Evolutionary conservation across 2,329 filamentous ascomycete genomes (phyloP).

Genomic region (Coniochaeta sp.): DNA sequence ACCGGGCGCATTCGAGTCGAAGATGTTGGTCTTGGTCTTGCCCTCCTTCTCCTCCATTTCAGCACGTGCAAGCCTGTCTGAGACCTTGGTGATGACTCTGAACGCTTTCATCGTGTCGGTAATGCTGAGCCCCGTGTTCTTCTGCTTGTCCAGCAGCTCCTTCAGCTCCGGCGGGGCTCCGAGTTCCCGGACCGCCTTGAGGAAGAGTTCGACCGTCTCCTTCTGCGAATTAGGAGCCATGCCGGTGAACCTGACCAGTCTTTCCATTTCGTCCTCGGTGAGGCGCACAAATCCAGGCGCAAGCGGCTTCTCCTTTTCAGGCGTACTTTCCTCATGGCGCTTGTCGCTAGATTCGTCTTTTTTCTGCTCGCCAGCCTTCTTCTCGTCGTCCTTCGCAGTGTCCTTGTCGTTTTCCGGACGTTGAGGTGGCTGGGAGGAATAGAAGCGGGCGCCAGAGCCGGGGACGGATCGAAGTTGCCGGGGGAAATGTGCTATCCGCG

Average conservation of each 20-base stretch:
- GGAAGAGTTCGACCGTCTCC: conserved; percentile 48
- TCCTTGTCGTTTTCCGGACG: conserved; percentile 8
- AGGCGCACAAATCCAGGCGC: conserved; percentile 41
- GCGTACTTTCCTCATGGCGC: neutral
- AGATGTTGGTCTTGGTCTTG: conserved; percentile 7
- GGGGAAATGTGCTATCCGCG: conserved; percentile 12
- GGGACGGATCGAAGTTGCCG: conserved; percentile 9
- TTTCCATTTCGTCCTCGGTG: conserved; percentile 37
- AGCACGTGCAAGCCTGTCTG: conserved; percentile 28
- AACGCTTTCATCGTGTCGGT: conserved; percentile 52
- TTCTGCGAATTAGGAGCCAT: conserved; percentile 57
- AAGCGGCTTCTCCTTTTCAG: conserved; percentile 14
- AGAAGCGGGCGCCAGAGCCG: conserved; percentile 14
- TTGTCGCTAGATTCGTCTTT: neutral
- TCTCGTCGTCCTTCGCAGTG: conserved; percentile 5
- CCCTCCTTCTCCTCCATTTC: conserved; percentile 11
- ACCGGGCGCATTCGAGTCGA: conserved; percentile 15
- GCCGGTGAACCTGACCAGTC: conserved; percentile 53
- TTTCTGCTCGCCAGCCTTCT: neutral
- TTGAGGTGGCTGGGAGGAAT: conserved; percentile 14
- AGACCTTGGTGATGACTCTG: conserved; percentile 47
- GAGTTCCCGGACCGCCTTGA: conserved; percentile 56
- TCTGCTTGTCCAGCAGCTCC: conserved; percentile 48
- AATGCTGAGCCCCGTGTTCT: conserved; percentile 39
- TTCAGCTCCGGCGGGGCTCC: conserved; percentile 65